phyloP scores from a whole-genome alignment of 768 basidiomycete species.

The Phlebiopsis flavidoalba region DNA sequence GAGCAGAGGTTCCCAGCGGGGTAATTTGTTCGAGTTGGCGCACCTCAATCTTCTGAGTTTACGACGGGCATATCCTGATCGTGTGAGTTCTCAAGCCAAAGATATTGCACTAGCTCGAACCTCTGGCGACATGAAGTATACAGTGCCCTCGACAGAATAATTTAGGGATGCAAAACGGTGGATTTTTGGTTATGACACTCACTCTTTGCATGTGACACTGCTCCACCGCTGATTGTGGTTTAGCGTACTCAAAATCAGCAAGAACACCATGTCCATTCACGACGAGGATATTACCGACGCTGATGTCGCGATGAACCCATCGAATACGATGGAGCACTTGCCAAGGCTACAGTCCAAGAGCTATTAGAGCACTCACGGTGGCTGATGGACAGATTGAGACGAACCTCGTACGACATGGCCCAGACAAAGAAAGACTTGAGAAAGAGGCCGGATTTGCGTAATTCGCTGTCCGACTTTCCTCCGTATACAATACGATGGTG shows the following conservation, averaged over 20 bases:
- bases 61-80: too few relatives aligned
- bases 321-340: not conserved
- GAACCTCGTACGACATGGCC: not conserved
- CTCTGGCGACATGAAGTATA: slow-evolving; percentile 6
- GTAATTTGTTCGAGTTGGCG: too few relatives aligned
- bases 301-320: not conserved
- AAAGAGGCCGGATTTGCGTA: not conserved
- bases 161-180: too few relatives aligned
- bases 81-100: too few relatives aligned
- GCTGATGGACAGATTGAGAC: not conserved
- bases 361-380: not conserved
- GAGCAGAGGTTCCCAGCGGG: too few relatives aligned
- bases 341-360: not conserved
- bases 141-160: not conserved
- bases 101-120: not conserved
- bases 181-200: too few relatives aligned
- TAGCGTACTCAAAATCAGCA: not conserved
- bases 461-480: not conserved
- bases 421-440: not conserved
- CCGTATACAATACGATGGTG: not conserved
- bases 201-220: too few relatives aligned
- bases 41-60: too few relatives aligned
- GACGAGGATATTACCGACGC: not conserved
- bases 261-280: not conserved
- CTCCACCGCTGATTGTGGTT: not conserved